Base-by-base conservation (phyloP, 371 early-diverging fungal species). In the Batkoa obscura region DNA sequence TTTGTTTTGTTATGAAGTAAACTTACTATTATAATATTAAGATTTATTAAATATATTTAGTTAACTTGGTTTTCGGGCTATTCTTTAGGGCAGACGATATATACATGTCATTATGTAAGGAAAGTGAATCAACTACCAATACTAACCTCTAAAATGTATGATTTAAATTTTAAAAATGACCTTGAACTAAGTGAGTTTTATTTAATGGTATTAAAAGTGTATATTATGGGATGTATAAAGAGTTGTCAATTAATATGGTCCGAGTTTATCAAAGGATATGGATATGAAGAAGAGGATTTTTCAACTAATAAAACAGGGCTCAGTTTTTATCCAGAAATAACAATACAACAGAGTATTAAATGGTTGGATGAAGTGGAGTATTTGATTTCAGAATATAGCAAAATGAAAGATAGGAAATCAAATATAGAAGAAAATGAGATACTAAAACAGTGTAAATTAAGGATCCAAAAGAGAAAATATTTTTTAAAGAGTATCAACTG, bases 21-120 rank as follows among this genome's bases (percentile, higher is more conserved):
- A n/a, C 41, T 39, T 39, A 53, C 23, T 10, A 2, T 39, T 50
- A 12, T 51, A 43, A 43, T 41, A 0, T 32, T 49, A 32, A 4
- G 39, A 15, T 15, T 49, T 55, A n/a, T 10, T 33, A 31, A 34
- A 36, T 57, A 31, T 23, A 4, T 41, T 12, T 58, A 79, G 81
- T 73, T 80, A 72, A 75, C 79, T 6, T 86, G 83, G 83, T 66
- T 83, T 31, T 74, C 82, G 30, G 83, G 86, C 4, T 76, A 82
- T 63, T 74, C 79, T 0, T 68, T 83, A 1, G 72, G 80, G 0
- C 86, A 83, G 47, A 84, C 83, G 0, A 63, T 86, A 0, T 81
- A 74, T 64, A 80, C 81, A 0, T 83, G 83, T 62, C 68, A 77
- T 43, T 77, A 82, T 55, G 64, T 79, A 48, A 78, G 80, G 41